phyloP scores from a whole-genome alignment of 306 rosid species.

The Malus domestica region DNA sequence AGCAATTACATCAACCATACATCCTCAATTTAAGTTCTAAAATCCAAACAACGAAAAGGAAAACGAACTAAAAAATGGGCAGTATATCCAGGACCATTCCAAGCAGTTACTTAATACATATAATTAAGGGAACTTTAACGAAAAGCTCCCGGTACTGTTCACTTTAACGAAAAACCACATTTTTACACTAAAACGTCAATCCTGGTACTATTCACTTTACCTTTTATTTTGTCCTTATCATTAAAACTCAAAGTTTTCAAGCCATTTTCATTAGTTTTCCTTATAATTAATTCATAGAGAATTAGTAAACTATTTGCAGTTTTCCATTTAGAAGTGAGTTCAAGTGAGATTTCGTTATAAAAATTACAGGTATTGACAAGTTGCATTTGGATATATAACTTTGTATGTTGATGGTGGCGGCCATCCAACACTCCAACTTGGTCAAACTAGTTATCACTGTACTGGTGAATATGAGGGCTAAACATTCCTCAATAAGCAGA shows the following conservation, averaged over 20 bases:
- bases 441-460: no score
- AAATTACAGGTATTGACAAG: neutral
- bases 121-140: neutral
- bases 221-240: no score
- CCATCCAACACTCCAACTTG: neutral
- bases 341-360: neutral
- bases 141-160: no score
- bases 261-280: no score
- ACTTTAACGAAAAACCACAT: no score
- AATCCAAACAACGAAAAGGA: neutral
- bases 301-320: neutral
- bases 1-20: neutral
- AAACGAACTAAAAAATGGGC: neutral
- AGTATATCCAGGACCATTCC: neutral
- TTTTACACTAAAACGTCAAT: no score
- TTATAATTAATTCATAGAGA: neutral
- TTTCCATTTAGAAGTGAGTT: neutral
- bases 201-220: no score
- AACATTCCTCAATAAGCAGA: no score
- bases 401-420: neutral
- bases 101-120: neutral
- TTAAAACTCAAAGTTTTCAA: no score
- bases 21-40: neutral
- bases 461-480: no score
- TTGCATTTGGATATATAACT: neutral